Percentiles rank a stretch among this genome's conserved stretches.
Evolutionary conservation across 2,329 filamentous ascomycete genomes (phyloP).

Genomic region (Aureobasidium melanogenum): DNA sequence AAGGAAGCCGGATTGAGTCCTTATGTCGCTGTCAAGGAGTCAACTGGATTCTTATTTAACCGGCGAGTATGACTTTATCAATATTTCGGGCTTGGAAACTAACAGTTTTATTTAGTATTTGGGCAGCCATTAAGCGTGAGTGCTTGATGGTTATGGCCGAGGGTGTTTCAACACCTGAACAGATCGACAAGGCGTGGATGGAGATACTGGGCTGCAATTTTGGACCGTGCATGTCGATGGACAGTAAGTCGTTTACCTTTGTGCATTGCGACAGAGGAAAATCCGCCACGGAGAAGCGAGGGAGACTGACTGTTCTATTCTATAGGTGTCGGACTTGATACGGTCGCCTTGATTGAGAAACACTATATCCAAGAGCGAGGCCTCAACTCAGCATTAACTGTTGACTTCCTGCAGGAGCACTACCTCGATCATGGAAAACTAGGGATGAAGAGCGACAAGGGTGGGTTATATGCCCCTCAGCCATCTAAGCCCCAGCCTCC

Average conservation of each 20-base stretch:
- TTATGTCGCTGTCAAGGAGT: slow-evolving; percentile 38
- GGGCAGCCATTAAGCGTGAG: slow-evolving; percentile 50
- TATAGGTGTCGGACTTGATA: slow-evolving; percentile 41
- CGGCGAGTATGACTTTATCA: no score
- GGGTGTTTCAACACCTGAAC: slow-evolving; percentile 38
- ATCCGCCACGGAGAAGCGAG: not conserved
- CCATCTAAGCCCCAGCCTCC: no score
- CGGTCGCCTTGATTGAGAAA: slow-evolving; percentile 44
- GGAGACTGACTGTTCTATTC: not conserved
- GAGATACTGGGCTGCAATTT: slow-evolving; percentile 25
- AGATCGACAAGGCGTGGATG: slow-evolving; percentile 41
- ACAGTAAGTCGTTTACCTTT: slow-evolving; percentile 19
- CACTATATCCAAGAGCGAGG: slow-evolving; percentile 45
- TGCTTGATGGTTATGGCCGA: slow-evolving; percentile 41
- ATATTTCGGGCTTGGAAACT: no score
- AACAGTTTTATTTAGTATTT: no score
- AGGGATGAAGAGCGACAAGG: slow-evolving; percentile 25
- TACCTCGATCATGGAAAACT: slow-evolving; percentile 41
- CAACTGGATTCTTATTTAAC: slow-evolving; percentile 48
- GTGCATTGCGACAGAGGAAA: not conserved
- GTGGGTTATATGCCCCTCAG: slow-evolving; percentile 12
- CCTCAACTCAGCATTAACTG: slow-evolving; percentile 30
- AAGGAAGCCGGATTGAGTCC: slow-evolving; percentile 35
- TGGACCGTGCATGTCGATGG: slow-evolving; percentile 37
- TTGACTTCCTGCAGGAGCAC: slow-evolving; percentile 37